These are phyloP conservation scores for Apiospora arundinis DNA, from an alignment of 2,329 filamentous ascomycete species.

Conservation along the genomic window DNA sequence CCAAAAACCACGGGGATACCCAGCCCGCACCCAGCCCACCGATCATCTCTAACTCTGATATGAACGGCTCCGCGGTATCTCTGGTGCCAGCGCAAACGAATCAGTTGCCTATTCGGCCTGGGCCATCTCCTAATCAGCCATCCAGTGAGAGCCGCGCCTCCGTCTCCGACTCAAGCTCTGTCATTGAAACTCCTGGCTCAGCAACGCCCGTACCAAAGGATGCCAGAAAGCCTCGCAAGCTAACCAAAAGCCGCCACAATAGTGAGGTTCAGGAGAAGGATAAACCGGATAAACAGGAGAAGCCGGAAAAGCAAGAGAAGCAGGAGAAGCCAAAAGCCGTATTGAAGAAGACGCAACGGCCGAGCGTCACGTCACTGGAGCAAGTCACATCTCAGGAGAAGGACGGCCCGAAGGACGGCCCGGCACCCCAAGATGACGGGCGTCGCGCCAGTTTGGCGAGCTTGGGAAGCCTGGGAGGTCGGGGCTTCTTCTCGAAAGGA, in stretches of 20 bases:
- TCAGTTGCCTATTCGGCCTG: conserved; percentile 21
- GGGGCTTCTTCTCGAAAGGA: conserved; percentile 10
- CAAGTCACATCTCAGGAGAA: conserved; percentile 21
- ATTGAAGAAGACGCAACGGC: conserved; percentile 46
- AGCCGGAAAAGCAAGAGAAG: conserved; percentile 23
- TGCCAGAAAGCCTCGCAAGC: conserved; percentile 45
- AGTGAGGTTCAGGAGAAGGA: conserved; percentile 40
- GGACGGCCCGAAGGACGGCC: conserved; percentile 6
- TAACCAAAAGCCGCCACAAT: conserved; percentile 48
- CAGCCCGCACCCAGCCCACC: conserved; percentile 28
- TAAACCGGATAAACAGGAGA: conserved; percentile 37
- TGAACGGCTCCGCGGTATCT: conserved; percentile 12
- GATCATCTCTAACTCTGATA: conserved; percentile 3
- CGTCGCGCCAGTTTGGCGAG: conserved; percentile 21
- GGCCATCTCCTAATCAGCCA: conserved; percentile 34
- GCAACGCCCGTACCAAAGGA: conserved; percentile 28
- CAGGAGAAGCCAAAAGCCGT: conserved; percentile 42
- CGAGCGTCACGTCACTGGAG: conserved; percentile 34
- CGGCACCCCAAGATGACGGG: conserved; percentile 2
- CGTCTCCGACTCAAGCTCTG: conserved; percentile 38
- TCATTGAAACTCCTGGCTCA: conserved; percentile 29
- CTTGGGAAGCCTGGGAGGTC: conserved; percentile 15
- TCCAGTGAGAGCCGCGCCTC: conserved; percentile 44
- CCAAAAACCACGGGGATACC: not conserved
- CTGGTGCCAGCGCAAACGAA: conserved; percentile 8